Percentiles rank a stretch among this genome's conserved stretches.
Evolutionary conservation across 1,139 yeast species (phyloP).

Genomic region (Candida freyschussii): DNA sequence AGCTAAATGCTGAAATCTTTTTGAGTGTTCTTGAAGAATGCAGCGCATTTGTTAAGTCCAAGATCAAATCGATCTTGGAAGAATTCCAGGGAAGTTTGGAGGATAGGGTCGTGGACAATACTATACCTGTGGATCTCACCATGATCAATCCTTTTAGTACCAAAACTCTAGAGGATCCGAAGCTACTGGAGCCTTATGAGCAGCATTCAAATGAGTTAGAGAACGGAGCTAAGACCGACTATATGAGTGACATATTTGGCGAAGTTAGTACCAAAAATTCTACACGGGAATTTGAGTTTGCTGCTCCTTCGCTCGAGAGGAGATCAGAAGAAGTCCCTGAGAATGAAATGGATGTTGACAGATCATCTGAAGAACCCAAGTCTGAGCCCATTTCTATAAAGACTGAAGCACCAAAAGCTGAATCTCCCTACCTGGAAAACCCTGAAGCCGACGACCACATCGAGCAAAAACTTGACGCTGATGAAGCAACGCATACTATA

Average conservation of each 20-base stretch:
- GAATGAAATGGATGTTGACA: slow-evolving; percentile 4
- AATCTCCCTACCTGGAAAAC: slow-evolving; percentile 22
- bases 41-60: slow-evolving; percentile 16
- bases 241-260: slow-evolving; percentile 23
- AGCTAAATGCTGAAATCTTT: slow-evolving; percentile 11
- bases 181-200: slow-evolving; percentile 6
- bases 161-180: slow-evolving; percentile 1
- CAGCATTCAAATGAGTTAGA: slow-evolving; percentile 2
- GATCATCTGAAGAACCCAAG: slow-evolving; percentile 9
- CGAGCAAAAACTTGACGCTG: slow-evolving; percentile 5
- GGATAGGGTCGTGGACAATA: slow-evolving; percentile 8
- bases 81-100: slow-evolving; percentile 20
- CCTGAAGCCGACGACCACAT: slow-evolving; percentile 15
- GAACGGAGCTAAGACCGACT: slow-evolving; percentile 11
- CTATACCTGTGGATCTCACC: slow-evolving; percentile 31
- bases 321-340: slow-evolving; percentile 31
- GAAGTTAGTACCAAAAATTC: slow-evolving; percentile 7
- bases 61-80: slow-evolving; percentile 19
- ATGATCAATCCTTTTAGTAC: slow-evolving; percentile 33
- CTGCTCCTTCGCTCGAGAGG: slow-evolving; percentile 23
- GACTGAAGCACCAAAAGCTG: slow-evolving; percentile 1
- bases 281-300: slow-evolving; percentile 6
- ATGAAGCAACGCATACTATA: slow-evolving; percentile 20
- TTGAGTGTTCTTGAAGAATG: slow-evolving; percentile 6
- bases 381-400: slow-evolving; percentile 1